Evolutionary conservation across 164 flowering plant species (phyloP).

Genomic region (Chimonanthus praecox): DNA sequence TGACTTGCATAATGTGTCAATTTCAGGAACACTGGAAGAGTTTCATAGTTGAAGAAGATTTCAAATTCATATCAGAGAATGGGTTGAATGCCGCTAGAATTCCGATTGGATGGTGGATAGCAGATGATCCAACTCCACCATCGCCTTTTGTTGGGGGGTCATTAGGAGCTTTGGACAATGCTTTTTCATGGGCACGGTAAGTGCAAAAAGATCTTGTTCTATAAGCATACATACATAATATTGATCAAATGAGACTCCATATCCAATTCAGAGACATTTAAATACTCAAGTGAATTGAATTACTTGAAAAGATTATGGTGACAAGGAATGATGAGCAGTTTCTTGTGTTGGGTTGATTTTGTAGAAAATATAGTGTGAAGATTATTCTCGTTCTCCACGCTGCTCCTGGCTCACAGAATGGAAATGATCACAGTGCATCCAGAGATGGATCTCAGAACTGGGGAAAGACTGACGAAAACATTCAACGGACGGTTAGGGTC

Average conservation of each 20-base stretch:
- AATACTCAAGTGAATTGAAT: background rate
- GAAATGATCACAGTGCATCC: slow-evolving; percentile 52
- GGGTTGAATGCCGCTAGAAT: slow-evolving; percentile 51
- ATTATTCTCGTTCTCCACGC: slow-evolving; percentile 70
- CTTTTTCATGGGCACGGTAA: slow-evolving; percentile 58
- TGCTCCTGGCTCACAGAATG: slow-evolving; percentile 67
- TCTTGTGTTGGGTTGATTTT: slow-evolving; percentile 1
- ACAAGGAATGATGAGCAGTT: background rate
- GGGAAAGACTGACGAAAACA: slow-evolving; percentile 51
- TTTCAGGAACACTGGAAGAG: slow-evolving; percentile 47
- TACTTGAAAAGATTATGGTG: background rate
- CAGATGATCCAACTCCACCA: slow-evolving; percentile 47
- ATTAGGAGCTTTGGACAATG: slow-evolving; percentile 40
- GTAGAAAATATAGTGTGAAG: slow-evolving; percentile 32
- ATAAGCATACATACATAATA: background rate
- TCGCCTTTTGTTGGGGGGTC: slow-evolving; percentile 53
- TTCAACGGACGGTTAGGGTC: slow-evolving; percentile 49
- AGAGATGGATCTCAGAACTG: slow-evolving; percentile 61
- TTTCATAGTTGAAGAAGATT: slow-evolving; percentile 43
- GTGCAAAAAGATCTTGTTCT: background rate
- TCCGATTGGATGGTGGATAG: slow-evolving; percentile 75
- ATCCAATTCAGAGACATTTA: background rate
- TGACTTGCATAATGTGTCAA: background rate
- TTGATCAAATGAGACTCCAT: background rate
- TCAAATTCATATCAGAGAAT: slow-evolving; percentile 37